Base-by-base conservation (phyloP, 345 rosid genomes). In the Draba incana region DNA sequence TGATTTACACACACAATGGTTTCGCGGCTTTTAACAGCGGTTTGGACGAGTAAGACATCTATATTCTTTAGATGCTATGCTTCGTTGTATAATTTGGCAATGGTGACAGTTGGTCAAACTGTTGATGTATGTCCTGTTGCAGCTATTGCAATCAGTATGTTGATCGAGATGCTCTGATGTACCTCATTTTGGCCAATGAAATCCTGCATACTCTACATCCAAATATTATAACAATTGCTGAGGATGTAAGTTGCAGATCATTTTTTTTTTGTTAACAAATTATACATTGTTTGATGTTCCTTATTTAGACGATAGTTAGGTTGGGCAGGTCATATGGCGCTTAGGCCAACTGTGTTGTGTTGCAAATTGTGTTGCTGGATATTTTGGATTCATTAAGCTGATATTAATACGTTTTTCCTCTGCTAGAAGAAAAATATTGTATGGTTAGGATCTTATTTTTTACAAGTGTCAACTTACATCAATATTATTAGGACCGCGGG, bases 61-160 rank as follows among this genome's bases (percentile, higher is more conserved):
- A 12, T 35, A 48, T 60, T 38, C 11, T 10, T 70, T 46, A 28
- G 25, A 52, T 51, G 43, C 57, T 25, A 74, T 8, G n/a, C 33
- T 47, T 55, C 39, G 28, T 56, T 69, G 53, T 55, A 45, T 33
- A 48, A 62, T 62, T 57, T 75, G 41, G 54, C n/a, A 25, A 13
- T 55, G 53, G 60, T 62, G 69, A 56, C 42, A 45, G 57, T 62
- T 41, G 54, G 39, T 64, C 51, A 50, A 57, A 56, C 13, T 51
- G 57, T 54, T 62, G 62, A 60, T 16, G 73, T 44, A 10, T 71
- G 4, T 74, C 44, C 39, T 76, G 24, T 71, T 81, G 80, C 90
- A 93, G 98, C 82, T 93, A 88, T 75, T 90, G 97, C 80, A 90
- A 90, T 83, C 97, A 90, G 74, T 83, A 90, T 65, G 91, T 93